Evolutionary conservation across 2,329 filamentous ascomycete species (phyloP), one percentile per base, ranked within the genome.

Genomic region (Seiridium unicorne): DNA sequence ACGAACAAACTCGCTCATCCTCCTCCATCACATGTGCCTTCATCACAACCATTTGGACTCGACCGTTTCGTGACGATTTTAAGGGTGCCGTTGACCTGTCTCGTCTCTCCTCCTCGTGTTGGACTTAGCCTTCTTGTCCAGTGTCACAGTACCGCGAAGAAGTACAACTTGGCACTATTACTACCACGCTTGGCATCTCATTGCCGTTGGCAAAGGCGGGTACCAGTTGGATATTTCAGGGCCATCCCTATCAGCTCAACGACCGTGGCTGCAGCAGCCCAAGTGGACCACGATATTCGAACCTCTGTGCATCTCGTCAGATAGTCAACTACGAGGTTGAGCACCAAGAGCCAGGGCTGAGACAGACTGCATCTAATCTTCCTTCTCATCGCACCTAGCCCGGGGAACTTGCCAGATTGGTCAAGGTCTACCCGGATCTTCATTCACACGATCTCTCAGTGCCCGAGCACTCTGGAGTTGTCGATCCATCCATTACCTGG

Each of bases 391-490:
- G 60, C 60, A 63, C 59, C 62, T 63, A 47, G 56, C 60, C 49
- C 59, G 58, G 61, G 55, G 58, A 62, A 31, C 59, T 54, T 48
- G 32, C 57, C 59, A 60, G 57, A 60, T 46, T 54, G 58, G 49
- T 38, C 42, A 59, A 60, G 56, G 57, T 59, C 54, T 58, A 59
- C 49, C 34, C 40, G 57, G 60, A 32, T 59, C 58, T 58, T 55
- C 51, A 55, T 62, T 60, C 55, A 60, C 51, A 63, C 65, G 62
- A 60, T 63, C 65, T 64, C 63, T 63, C 53, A 58, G 63, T 60
- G 64, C 65, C 64, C 61, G 63, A 64, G 63, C 63, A 60, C 66
- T 62, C 58, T 48, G 44, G 51, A 54, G 60, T 53, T 58, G 57
- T 56, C 55, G 51, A 63, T 62, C 57, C 51, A 31, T 61, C 60